Evolutionary conservation across 106 monocot genomes (phyloP).

Genomic region (Dendrobium chrysotoxum): DNA sequence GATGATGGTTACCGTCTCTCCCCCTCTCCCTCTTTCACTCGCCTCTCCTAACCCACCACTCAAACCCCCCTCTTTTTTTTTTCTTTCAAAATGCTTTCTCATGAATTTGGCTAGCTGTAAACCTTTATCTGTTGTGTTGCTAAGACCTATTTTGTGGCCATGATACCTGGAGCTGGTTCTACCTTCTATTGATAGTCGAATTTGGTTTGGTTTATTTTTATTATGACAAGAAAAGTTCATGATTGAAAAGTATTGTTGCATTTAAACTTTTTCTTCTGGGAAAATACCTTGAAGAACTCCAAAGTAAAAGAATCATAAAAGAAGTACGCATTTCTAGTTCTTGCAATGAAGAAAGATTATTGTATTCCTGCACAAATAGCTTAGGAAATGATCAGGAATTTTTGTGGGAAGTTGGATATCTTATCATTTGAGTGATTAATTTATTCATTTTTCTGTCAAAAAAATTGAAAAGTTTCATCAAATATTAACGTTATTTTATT

Average conservation of each 20-base stretch:
- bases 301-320: too few relatives aligned
- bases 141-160: not conserved
- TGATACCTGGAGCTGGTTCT: not conserved
- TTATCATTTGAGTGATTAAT: too few relatives aligned
- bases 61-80: not conserved
- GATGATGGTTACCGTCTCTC: not conserved
- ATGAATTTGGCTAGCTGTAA: too few relatives aligned
- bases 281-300: too few relatives aligned
- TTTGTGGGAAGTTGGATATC: too few relatives aligned
- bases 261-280: not conserved
- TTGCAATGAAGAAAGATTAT: too few relatives aligned
- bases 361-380: too few relatives aligned
- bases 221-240: not conserved
- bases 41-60: not conserved
- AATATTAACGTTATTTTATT: too few relatives aligned
- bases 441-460: too few relatives aligned
- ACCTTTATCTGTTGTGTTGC: not conserved
- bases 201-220: not conserved
- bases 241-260: not conserved
- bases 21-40: not conserved
- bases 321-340: too few relatives aligned
- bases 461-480: too few relatives aligned
- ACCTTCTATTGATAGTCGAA: not conserved
- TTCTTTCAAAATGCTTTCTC: not conserved
- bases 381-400: too few relatives aligned